phyloP scores from a whole-genome alignment of 495 filamentous ascomycete genomes.

The Cairneyella variabilis region DNA sequence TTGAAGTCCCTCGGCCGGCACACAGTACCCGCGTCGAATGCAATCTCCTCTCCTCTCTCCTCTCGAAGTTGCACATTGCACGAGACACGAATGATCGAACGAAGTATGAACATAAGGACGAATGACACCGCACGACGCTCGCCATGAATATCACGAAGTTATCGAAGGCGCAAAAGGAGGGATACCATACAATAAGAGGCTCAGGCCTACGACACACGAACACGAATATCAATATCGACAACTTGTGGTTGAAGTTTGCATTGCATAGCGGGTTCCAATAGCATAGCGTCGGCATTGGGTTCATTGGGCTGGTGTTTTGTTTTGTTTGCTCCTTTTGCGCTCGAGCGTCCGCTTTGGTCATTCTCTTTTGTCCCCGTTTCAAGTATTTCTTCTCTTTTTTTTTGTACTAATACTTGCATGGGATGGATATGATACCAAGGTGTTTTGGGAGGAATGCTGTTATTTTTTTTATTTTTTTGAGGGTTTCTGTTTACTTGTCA shows the following conservation, averaged over 20 bases:
- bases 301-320: conserved; percentile 21
- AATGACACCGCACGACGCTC: conserved; percentile 15
- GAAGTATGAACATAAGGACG: not conserved
- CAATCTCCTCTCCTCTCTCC: not conserved
- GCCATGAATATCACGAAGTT: conserved; percentile 28
- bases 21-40: not conserved
- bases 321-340: too few relatives aligned
- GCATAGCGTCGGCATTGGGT: conserved; percentile 27
- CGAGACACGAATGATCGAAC: conserved; percentile 15
- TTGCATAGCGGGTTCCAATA: conserved; percentile 25
- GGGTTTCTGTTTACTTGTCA: not conserved
- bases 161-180: conserved; percentile 29
- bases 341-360: not conserved
- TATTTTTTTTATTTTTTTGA: conserved; percentile 7
- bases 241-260: conserved; percentile 14
- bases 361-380: conserved; percentile 6
- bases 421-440: conserved; percentile 27
- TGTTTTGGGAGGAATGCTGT: conserved; percentile 19
- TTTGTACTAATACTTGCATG: conserved; percentile 20
- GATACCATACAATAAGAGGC: conserved; percentile 11
- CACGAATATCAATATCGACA: conserved; percentile 13
- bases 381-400: too few relatives aligned
- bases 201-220: conserved; percentile 13
- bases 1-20: not conserved
- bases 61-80: conserved; percentile 4